Evolutionary conservation across 2,329 filamentous ascomycete genomes (phyloP).

Genomic region (Leptodontidium sp.): DNA sequence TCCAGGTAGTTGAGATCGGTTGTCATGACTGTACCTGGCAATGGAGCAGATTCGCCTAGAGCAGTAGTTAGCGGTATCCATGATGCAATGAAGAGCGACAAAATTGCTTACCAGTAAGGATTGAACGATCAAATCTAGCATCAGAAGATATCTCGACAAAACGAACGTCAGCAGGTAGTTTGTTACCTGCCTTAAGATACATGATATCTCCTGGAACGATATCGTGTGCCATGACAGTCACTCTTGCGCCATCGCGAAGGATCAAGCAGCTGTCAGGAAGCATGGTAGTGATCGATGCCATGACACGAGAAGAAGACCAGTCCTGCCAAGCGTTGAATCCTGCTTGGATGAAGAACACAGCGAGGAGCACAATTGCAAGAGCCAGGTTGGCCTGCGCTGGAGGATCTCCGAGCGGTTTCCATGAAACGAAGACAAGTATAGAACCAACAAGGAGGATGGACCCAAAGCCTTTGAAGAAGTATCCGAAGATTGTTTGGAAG

Average conservation of each 20-base stretch:
- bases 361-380: constrained; percentile 74
- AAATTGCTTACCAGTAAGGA: constrained; percentile 65
- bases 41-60: constrained; percentile 69
- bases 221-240: constrained; percentile 60
- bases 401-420: constrained; percentile 78
- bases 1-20: constrained; percentile 80
- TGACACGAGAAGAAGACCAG: constrained; percentile 78
- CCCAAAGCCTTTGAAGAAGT: constrained; percentile 82
- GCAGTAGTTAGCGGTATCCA: constrained; percentile 11
- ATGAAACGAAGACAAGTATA: constrained; percentile 78
- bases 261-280: constrained; percentile 76
- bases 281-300: constrained; percentile 83
- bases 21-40: constrained; percentile 69
- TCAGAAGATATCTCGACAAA: constrained; percentile 74
- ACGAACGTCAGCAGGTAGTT: constrained; percentile 76
- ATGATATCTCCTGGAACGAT: constrained; percentile 78
- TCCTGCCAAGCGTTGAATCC: constrained; percentile 77
- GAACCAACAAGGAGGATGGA: constrained; percentile 72
- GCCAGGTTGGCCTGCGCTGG: constrained; percentile 75
- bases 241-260: constrained; percentile 64
- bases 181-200: constrained; percentile 74
- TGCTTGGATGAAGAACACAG: constrained; percentile 75
- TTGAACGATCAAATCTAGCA: constrained; percentile 75
- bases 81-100: background rate
- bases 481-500: constrained; percentile 66